Conservation (phyloP, 2,329 filamentous ascomycete species). For the Teratosphaeria epicoccoides region DNA sequence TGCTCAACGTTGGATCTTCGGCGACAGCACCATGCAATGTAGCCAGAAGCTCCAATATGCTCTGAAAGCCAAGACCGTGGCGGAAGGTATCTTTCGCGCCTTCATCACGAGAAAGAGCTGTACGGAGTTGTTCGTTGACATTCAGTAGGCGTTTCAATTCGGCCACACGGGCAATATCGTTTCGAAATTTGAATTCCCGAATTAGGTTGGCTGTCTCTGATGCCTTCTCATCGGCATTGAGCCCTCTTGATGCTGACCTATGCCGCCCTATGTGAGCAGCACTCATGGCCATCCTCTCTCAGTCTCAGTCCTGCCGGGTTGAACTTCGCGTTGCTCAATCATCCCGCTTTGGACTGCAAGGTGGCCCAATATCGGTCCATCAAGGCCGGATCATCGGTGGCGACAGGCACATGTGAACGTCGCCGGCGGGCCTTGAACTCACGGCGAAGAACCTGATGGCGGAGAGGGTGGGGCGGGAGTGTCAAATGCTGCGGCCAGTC, state of each 20-base stretch:
- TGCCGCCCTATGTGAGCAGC: constrained; percentile 14
- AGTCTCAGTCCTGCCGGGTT: constrained; percentile 2
- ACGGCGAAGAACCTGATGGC: neutral
- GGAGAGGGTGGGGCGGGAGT: neutral
- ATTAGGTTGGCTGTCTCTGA: constrained; percentile 17
- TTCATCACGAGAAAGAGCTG: constrained; percentile 9
- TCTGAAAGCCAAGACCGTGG: constrained; percentile 21
- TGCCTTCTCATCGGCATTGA: constrained; percentile 17
- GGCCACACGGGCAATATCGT: constrained; percentile 9
- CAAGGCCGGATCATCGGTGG: neutral
- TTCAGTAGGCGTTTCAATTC: constrained; percentile 8
- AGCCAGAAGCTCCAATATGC: constrained; percentile 13
- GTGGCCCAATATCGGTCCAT: neutral
- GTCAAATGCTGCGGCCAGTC: neutral
- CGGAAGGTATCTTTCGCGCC: constrained; percentile 22
- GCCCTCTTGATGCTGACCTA: constrained; percentile 18
- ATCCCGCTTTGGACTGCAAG: constrained; percentile 3
- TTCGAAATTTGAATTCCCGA: constrained; percentile 9
- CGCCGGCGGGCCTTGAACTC: neutral
- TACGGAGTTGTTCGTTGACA: constrained; percentile 8
- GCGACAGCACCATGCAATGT: neutral
- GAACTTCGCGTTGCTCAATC: constrained; percentile 7
- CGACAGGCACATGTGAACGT: neutral
- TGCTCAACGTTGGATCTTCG: neutral
- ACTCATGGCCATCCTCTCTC: constrained; percentile 17